A percentile compares a stretch with the other conserved stretches of the same genome.
Evolutionary conservation across 2,329 filamentous ascomycete genomes (phyloP).

Genomic region (Cucurbitaria berberidis): DNA sequence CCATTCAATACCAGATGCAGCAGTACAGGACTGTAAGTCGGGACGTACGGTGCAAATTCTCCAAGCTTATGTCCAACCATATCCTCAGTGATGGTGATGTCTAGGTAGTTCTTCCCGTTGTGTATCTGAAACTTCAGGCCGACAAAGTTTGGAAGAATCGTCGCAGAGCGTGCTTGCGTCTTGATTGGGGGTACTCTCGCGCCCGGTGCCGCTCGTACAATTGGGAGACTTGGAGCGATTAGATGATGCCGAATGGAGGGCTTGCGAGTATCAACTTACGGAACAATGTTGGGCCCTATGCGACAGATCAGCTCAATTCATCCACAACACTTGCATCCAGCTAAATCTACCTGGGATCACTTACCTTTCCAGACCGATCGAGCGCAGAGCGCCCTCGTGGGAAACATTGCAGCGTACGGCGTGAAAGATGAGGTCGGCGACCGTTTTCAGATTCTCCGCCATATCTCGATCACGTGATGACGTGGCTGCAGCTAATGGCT

Average conservation of each 20-base stretch:
- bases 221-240: slow-evolving; percentile 62
- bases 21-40: neutral
- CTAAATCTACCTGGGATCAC: slow-evolving; percentile 9
- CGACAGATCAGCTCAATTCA: slow-evolving; percentile 26
- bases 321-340: neutral
- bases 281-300: slow-evolving; percentile 71
- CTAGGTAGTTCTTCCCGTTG: slow-evolving; percentile 86
- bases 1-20: too few species aligned
- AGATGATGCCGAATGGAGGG: slow-evolving; percentile 14
- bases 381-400: slow-evolving; percentile 66
- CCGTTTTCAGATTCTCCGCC: slow-evolving; percentile 23
- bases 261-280: slow-evolving; percentile 58
- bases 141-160: slow-evolving; percentile 90
- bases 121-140: slow-evolving; percentile 88
- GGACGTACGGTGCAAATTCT: slow-evolving; percentile 82
- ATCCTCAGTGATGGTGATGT: slow-evolving; percentile 85
- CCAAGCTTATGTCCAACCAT: slow-evolving; percentile 97
- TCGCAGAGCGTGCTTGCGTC: slow-evolving; percentile 86
- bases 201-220: slow-evolving; percentile 65
- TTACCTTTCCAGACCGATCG: slow-evolving; percentile 90
- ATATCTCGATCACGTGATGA: slow-evolving; percentile 34
- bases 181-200: slow-evolving; percentile 74
- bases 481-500: slow-evolving; percentile 29
- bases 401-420: slow-evolving; percentile 63
- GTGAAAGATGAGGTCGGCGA: slow-evolving; percentile 37